Evolutionary conservation across 1,284 basidiomycete genomes (phyloP).

Genomic region (Sphaerobolus stellatus): DNA sequence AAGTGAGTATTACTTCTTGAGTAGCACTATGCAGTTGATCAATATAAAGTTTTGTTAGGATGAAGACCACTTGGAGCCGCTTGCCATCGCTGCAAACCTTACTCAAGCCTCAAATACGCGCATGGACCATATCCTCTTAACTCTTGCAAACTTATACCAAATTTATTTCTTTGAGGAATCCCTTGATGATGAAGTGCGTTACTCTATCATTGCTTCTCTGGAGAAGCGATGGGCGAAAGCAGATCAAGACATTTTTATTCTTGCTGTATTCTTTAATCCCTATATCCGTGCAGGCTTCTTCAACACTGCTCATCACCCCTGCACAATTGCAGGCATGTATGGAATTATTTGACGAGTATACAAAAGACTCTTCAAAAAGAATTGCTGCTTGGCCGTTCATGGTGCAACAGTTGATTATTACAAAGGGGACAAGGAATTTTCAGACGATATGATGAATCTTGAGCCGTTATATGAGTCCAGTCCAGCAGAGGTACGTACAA

Average conservation of each 20-base stretch:
- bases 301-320: conserved; percentile 6
- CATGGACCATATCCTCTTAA: conserved; percentile 39
- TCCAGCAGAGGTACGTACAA: background rate
- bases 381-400: background rate
- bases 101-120: conserved; percentile 34
- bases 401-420: background rate
- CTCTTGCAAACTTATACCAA: conserved; percentile 34
- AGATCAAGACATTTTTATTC: conserved; percentile 39
- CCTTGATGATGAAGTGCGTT: conserved; percentile 1
- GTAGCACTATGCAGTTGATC: too few relatives aligned
- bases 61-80: conserved; percentile 36
- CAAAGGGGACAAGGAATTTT: background rate
- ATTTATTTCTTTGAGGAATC: conserved; percentile 15
- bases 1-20: too few relatives aligned
- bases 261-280: conserved; percentile 33
- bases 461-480: background rate
- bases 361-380: background rate
- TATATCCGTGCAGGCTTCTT: conserved; percentile 23
- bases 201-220: conserved; percentile 21
- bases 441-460: background rate
- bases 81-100: conserved; percentile 41
- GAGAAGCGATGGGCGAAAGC: conserved; percentile 32
- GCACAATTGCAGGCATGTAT: background rate
- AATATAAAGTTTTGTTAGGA: too few relatives aligned
- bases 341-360: conserved; percentile 1